Evolutionary conservation across 768 basidiomycete species (phyloP).

Genomic region (Lentinula detonsa): DNA sequence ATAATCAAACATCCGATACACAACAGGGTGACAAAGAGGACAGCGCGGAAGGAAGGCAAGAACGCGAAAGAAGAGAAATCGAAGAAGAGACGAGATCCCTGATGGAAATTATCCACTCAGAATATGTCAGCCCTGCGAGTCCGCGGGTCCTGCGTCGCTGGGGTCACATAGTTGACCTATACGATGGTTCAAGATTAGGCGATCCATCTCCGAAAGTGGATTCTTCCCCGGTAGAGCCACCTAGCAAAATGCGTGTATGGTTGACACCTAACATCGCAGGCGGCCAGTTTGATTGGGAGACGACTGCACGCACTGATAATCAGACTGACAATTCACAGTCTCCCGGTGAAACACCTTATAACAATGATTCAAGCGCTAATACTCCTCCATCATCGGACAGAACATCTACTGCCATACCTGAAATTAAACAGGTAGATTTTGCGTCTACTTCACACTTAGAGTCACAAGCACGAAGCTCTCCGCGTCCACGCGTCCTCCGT

Average conservation of each 20-base stretch:
- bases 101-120: conserved; percentile 31
- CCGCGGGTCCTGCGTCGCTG: conserved; percentile 31
- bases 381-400: background rate
- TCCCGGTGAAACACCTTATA: background rate
- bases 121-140: conserved; percentile 35
- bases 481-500: background rate
- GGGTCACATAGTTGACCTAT: conserved; percentile 29
- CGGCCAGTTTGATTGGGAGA: background rate
- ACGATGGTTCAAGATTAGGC: conserved; percentile 17
- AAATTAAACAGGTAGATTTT: background rate
- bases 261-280: conserved; percentile 3
- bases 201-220: background rate
- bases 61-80: conserved; percentile 7
- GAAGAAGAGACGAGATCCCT: conserved; percentile 25
- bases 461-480: background rate
- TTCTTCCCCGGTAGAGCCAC: background rate
- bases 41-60: conserved; percentile 17
- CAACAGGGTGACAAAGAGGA: conserved; percentile 19
- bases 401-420: background rate
- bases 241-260: background rate
- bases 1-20: background rate
- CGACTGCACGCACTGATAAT: background rate
- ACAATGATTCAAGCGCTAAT: background rate
- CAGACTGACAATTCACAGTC: background rate
- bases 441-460: background rate